Evolutionary conservation across 139 green algal genomes (phyloP), one percentile per base, ranked within the genome.

Genomic region (Astrephomene gubernaculifera): DNA sequence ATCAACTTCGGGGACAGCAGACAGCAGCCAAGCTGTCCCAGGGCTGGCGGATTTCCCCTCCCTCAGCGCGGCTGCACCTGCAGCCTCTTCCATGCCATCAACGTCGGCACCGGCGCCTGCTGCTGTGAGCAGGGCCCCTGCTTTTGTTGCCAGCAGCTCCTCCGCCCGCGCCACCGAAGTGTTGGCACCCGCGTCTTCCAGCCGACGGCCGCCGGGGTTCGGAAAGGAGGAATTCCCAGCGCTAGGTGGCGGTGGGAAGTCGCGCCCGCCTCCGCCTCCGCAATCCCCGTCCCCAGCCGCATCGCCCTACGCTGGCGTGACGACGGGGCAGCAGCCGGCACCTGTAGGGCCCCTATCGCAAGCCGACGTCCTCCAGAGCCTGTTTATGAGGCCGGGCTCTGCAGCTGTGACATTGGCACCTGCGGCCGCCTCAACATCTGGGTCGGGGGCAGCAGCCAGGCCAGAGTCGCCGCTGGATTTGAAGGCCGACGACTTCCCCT

Each of bases 151-250:
- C 24, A 44, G 61, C 8, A 49, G 41, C 44, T 35, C 10, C 64
- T 64, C 38, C 33, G 24, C 57, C 12, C 35, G 54, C 24, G 61
- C 73, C 29, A 80, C 33, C 9, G 71, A 75, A 29, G 64, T 74
- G 41, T 81, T 54, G 35, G 68, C 25, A 22, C 73, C 85, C 35
- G 68, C 10, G 45, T 27, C 60, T 2, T 41, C 24, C 19, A 45
- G 38, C 33, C 61, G 61, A 25, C 43, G 43, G 4, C 61, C 78
- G 24, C 78, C 78, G 22, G 63, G 61, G 0, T 53, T 68, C 2
- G 57, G 87, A 29, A 49, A 68, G 29, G 79, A 81, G 35, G 88
- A 86, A 31, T 93, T 93, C 65, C 90, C 90, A 17, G 71, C 85
- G 10, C 64, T 93, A 25, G 73, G 57, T 22, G 60, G 79, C 14